Evolutionary conservation across 225 moss, liverwort and hornwort species (phyloP).

Genomic region (Marchantia paleacea): DNA sequence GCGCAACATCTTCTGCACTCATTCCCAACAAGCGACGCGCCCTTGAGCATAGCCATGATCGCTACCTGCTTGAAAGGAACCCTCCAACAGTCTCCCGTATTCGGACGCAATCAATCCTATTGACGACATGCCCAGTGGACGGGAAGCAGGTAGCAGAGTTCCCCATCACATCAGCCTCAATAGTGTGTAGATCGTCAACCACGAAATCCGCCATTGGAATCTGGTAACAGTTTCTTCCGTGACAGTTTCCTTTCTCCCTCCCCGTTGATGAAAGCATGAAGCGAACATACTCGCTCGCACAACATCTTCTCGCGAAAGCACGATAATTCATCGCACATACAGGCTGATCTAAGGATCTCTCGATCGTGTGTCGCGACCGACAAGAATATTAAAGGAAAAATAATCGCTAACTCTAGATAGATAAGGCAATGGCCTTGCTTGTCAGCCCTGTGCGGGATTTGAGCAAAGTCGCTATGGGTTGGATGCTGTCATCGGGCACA

Average conservation of each 20-base stretch:
- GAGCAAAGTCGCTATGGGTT: slow-evolving; percentile 34
- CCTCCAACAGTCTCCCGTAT: too few relatives aligned
- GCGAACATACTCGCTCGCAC: background rate
- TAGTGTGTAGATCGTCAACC: too few relatives aligned
- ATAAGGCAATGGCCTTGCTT: slow-evolving; percentile 8
- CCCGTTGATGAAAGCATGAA: background rate
- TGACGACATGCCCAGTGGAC: background rate
- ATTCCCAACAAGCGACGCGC: too few relatives aligned
- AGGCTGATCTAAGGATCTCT: background rate
- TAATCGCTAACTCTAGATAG: background rate
- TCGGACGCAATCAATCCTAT: too few relatives aligned
- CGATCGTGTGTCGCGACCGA: background rate
- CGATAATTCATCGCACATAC: background rate
- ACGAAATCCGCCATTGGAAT: background rate
- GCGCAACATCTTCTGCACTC: too few relatives aligned
- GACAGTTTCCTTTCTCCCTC: background rate
- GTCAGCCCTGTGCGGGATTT: slow-evolving; percentile 33
- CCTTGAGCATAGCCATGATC: too few relatives aligned
- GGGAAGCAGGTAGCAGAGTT: too few relatives aligned
- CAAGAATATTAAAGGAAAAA: background rate
- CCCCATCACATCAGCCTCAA: too few relatives aligned
- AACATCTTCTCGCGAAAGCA: background rate
- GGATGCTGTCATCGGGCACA: slow-evolving; percentile 32
- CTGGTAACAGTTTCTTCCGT: background rate
- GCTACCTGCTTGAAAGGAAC: too few relatives aligned